These are phyloP conservation scores for Colletotrichum chrysophilum DNA, from an alignment of 2,329 filamentous ascomycete species.

Conservation along the genomic window DNA sequence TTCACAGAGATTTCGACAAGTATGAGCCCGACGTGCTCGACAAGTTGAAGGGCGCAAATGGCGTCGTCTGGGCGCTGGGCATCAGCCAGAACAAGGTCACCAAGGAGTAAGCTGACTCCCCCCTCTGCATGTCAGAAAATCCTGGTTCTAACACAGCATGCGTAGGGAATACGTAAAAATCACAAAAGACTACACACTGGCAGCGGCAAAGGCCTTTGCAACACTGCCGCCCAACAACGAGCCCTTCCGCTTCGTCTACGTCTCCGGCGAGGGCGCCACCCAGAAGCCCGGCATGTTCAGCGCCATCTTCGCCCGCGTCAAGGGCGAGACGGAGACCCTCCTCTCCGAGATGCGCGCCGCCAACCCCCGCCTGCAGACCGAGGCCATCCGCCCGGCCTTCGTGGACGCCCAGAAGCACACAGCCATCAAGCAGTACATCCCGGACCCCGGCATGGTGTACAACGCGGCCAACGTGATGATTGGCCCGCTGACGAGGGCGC, in stretches of 20 bases:
- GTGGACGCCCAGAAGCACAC: conserved; percentile 57
- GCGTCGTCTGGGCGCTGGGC: conserved; percentile 77
- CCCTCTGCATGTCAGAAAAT: neutral
- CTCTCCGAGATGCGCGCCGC: conserved; percentile 57
- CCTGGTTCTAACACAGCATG: neutral
- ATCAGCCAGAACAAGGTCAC: conserved; percentile 64
- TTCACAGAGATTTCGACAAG: conserved; percentile 69
- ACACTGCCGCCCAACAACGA: conserved; percentile 44
- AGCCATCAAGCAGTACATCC: conserved; percentile 47
- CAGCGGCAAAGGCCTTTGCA: conserved; percentile 66
- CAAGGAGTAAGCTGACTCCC: conserved; percentile 53
- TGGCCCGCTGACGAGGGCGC: conserved; percentile 26
- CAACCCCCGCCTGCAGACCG: conserved; percentile 54
- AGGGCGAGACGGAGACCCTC: conserved; percentile 68
- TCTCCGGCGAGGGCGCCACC: conserved; percentile 70
- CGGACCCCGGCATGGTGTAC: conserved; percentile 28
- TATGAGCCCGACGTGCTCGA: conserved; percentile 64
- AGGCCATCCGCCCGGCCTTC: conserved; percentile 62
- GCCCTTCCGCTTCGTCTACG: conserved; percentile 73
- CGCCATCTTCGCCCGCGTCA: conserved; percentile 64
- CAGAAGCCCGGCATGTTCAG: conserved; percentile 60
- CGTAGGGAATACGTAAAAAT: conserved; percentile 68
- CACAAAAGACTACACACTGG: conserved; percentile 69
- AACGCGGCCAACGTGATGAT: conserved; percentile 24
- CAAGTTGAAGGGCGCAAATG: conserved; percentile 67